These are phyloP conservation scores for Pythium phragmitis DNA, from an alignment of 352 stramenopile species.

Conservation along the genomic window DNA sequence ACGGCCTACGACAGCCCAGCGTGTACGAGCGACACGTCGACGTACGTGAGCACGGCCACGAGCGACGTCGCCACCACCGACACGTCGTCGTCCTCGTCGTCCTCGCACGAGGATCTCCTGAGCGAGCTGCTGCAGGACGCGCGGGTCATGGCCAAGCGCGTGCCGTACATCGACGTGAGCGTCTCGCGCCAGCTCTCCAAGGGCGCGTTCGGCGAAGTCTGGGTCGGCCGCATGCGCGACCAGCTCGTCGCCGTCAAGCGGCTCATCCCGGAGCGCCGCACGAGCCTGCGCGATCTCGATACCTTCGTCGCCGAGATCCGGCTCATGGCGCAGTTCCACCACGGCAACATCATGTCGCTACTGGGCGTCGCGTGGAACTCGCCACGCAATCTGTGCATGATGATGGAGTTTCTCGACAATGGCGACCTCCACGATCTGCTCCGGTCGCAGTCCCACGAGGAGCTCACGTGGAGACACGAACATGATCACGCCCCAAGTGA, in stretches of 20 bases:
- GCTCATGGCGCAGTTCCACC: constrained; percentile 37
- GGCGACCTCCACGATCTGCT: constrained; percentile 30
- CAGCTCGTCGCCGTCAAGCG: constrained; percentile 47
- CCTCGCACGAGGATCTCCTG: not conserved
- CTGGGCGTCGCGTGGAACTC: constrained; percentile 39
- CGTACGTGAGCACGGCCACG: constrained; percentile 15
- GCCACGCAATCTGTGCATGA: constrained; percentile 25
- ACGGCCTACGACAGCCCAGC: not conserved
- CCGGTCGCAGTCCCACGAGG: not conserved
- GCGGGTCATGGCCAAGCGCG: constrained; percentile 29
- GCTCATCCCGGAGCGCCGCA: constrained; percentile 30
- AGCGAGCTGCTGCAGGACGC: constrained; percentile 29
- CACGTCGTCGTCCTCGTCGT: constrained; percentile 2
- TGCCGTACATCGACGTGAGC: constrained; percentile 39
- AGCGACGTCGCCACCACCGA: constrained; percentile 1
- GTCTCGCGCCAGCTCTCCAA: constrained; percentile 36
- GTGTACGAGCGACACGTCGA: constrained; percentile 9
- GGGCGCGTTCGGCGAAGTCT: constrained; percentile 55
- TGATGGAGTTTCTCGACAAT: constrained; percentile 33
- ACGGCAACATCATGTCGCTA: constrained; percentile 40
- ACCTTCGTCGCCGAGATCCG: constrained; percentile 36
- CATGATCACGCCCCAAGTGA: not conserved
- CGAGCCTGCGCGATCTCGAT: constrained; percentile 3
- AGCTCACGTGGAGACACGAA: constrained; percentile 18
- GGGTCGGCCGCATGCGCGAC: constrained; percentile 35